Evolutionary conservation across 306 rosid genomes (phyloP).

Genomic region (Quercus rubra): DNA sequence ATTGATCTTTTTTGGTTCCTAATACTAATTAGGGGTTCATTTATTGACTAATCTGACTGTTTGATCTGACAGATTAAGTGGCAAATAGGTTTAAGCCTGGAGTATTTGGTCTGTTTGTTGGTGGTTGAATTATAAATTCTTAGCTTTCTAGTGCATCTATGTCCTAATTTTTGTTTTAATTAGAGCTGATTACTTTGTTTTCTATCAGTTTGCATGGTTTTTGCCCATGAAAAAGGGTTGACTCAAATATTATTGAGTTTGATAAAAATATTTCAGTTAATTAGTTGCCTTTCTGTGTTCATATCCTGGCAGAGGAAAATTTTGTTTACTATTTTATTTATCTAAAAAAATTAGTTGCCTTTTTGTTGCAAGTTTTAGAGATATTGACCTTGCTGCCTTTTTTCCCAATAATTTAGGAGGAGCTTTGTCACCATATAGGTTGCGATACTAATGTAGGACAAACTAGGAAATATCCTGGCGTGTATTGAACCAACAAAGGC

Average conservation of each 20-base stretch:
- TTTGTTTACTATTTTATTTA: too few species aligned
- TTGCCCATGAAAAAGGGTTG: background rate
- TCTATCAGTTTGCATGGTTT: background rate
- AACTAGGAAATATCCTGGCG: too few species aligned
- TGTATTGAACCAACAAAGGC: too few species aligned
- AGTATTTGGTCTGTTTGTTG: background rate
- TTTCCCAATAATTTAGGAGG: background rate
- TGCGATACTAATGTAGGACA: background rate
- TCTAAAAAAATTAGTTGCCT: background rate
- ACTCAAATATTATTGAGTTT: background rate
- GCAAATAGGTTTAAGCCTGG: background rate
- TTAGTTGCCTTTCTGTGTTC: background rate
- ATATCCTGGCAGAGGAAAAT: too few species aligned
- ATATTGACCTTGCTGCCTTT: background rate
- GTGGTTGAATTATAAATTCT: background rate
- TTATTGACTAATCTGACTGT: background rate
- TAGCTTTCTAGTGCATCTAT: background rate
- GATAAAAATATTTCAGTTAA: background rate
- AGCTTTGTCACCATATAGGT: background rate
- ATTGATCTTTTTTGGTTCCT: background rate
- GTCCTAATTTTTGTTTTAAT: background rate
- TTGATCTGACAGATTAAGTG: background rate
- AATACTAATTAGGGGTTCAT: background rate
- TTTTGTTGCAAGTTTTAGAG: background rate
- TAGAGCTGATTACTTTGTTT: background rate